Percentiles rank a stretch among this genome's conserved stretches.
phyloP scores from a whole-genome alignment of 2,329 filamentous ascomycete species.

The Simplicillium aogashimaense region DNA sequence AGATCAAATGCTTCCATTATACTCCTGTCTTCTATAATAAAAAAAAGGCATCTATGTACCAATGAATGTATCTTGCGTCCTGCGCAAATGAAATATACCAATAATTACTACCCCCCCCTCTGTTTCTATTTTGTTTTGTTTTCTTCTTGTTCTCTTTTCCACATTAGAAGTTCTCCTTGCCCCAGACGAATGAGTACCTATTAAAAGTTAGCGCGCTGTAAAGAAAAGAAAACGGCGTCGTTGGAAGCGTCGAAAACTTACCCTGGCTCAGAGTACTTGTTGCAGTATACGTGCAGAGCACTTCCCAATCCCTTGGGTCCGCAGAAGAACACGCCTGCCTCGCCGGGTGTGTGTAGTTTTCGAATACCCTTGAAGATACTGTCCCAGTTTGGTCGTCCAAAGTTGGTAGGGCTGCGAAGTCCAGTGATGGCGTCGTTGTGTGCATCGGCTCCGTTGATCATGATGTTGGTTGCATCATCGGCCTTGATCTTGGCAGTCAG shows the following conservation, averaged over 20 bases:
- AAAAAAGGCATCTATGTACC: not conserved
- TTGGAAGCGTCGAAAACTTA: constrained; percentile 32
- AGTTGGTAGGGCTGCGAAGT: constrained; percentile 72
- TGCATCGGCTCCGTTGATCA: constrained; percentile 82
- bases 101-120: not conserved
- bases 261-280: constrained; percentile 77
- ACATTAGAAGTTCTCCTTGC: constrained; percentile 56
- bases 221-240: constrained; percentile 8
- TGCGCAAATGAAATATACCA: not conserved
- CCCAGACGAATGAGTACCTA: constrained; percentile 58
- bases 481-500: constrained; percentile 79
- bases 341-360: constrained; percentile 64
- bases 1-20: not conserved
- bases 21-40: not conserved
- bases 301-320: constrained; percentile 73
- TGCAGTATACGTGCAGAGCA: constrained; percentile 71
- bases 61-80: constrained; percentile 1
- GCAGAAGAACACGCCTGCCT: constrained; percentile 77
- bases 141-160: too few relatives aligned
- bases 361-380: constrained; percentile 79
- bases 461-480: constrained; percentile 81
- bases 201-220: constrained; percentile 13
- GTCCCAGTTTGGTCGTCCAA: constrained; percentile 82
- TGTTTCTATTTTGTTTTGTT: too few relatives aligned
- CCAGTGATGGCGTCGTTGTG: constrained; percentile 81